Base-by-base conservation (phyloP, 2,329 filamentous ascomycete species). In the Fusarium luffae region DNA sequence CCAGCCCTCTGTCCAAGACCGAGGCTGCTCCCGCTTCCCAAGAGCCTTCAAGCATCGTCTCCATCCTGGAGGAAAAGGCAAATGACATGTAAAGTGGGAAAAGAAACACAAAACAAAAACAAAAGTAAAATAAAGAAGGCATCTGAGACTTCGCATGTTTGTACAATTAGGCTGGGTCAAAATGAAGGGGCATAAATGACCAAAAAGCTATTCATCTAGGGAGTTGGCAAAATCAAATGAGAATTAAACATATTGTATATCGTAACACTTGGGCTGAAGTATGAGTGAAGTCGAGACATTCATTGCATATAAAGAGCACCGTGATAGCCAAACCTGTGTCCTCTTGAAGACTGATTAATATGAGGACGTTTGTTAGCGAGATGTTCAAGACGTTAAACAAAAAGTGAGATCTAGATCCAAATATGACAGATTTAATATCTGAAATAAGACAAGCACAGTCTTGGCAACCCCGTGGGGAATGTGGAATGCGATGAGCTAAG, bases 41-140 rank as follows among this genome's bases (percentile, higher is more conserved):
- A 30, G 61, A 61, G 13, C 25, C 66, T 13, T 27, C 66, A 6
- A 66, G 60, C 42, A 32, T 69, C 11, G 28, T 69, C 23, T 54
- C 66, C 1, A 54, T 67, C 10, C 43, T 69, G 61, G 66, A 69
- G 25, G 66, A 69, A 10, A 69, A 69, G 66, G 66, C 43, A 1
- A 66, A 67, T 8, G 61, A 41, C 14, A 69, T 69, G 66, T 69
- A 54, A 52, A 52, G 18, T 4, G 10, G 40, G 16, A 18, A n/a
- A 14, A 19, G 7, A 10, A 12, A 4, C 16, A 13, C 5, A 13
- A 46, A 41, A 4, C 19, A 25, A 21, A 49, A 12, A 4, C 4
- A 43, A 37, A 27, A 25, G 11, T 16, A 54, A 42, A 28, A 7
- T 32, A 21, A 37, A 25, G 30, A 40, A 9, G 28, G 28, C 27